Conservation (phyloP, 1,139 yeast species). For the Sugiyamaella pinicola region DNA sequence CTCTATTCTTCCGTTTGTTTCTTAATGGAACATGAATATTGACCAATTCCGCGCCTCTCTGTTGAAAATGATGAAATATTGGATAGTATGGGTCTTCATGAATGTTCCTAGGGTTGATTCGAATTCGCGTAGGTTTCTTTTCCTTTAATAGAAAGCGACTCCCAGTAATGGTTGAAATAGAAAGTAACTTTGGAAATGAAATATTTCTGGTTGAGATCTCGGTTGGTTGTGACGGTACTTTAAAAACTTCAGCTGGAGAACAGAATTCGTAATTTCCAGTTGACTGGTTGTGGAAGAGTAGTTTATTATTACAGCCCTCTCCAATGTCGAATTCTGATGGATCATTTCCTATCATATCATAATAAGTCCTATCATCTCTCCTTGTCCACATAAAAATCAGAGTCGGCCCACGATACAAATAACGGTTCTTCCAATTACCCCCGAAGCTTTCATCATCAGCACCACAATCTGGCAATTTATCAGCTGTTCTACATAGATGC, state of each 20-base stretch:
- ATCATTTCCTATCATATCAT: not conserved
- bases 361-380: conserved; percentile 7
- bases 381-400: conserved; percentile 15
- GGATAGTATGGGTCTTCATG: conserved; percentile 17
- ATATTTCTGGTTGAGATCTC: conserved; percentile 15
- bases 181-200: conserved; percentile 14
- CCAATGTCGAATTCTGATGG: not conserved
- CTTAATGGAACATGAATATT: conserved; percentile 11
- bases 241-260: conserved; percentile 13
- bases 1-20: conserved; percentile 1
- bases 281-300: conserved; percentile 4
- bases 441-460: conserved; percentile 15
- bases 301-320: not conserved
- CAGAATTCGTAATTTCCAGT: conserved; percentile 9
- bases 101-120: conserved; percentile 10
- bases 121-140: conserved; percentile 13
- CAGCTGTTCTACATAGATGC: conserved; percentile 10
- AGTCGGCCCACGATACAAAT: conserved; percentile 14
- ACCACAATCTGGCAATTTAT: conserved; percentile 9
- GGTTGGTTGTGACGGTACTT: conserved; percentile 13
- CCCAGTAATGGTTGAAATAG: conserved; percentile 14
- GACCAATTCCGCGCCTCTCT: conserved; percentile 12
- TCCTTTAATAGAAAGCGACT: conserved; percentile 11
- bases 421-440: conserved; percentile 11
- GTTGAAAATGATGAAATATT: conserved; percentile 16